Evolutionary conservation across 495 filamentous ascomycete species (phyloP), one percentile per base, ranked within the genome.

Genomic region (Aspergillus coremiiformis): DNA sequence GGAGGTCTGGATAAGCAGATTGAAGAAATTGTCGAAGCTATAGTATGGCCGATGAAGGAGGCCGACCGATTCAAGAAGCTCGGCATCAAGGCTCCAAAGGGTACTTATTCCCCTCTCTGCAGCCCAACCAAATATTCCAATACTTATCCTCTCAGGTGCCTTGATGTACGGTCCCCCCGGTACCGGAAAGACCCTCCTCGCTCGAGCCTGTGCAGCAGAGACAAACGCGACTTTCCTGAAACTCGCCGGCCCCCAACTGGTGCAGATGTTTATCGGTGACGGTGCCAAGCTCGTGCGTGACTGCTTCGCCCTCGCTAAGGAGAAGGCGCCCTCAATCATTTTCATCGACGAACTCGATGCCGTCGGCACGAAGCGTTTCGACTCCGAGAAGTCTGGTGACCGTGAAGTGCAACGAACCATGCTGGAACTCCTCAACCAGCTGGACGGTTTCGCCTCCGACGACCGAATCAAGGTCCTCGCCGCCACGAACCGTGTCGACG

Each of bases 41-140:
- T 99, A 23, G 93, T 99, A 44, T 95, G 89, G 94, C 93, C 93
- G 6, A 99, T 99, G 93, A 96, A 97, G 79, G 90, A 97, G 75
- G 90, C 93, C 5, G 94, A 97, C 60, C 80, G 89, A 43, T 99
- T 99, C 74, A 97, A 95, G 81, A 96, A 95, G 79, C 94, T 99
- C 55, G 93, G 93, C 54, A 97, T 99, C 77, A 99, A 99, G 76
- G 90, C 93, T n/a, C 93, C 93, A 7, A 99, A 99, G 71, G 93
- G 93, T 96, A 82, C 17, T 53, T 29, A n/a, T 8, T 12, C 26
- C 20, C 19, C 32, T 39, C 35, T 29, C 39, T 9, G 17, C 49
- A 10, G 42, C 7, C 20, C 41, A 35, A 32, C 20, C 9, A 10
- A 10, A 41, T 33, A 45, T 51, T 42, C 41, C 21, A 41, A 21